phyloP scores from a whole-genome alignment of 2,329 filamentous ascomycete species.

The Thelonectria blattea region DNA sequence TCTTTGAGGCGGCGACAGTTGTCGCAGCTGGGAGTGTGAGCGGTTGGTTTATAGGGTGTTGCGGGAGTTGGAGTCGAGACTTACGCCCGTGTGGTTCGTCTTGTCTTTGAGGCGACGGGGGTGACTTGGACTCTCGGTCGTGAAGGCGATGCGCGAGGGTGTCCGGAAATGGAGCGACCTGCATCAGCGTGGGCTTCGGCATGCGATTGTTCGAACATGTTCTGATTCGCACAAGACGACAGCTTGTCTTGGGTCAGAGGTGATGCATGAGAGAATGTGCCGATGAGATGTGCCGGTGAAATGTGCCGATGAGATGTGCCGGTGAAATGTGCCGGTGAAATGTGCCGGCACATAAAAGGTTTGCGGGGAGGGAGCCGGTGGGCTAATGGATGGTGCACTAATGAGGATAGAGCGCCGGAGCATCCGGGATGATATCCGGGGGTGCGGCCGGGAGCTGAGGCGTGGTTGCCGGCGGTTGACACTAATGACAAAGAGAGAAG shows the following conservation, averaged over 20 bases:
- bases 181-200: background rate
- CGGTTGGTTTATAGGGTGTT: no score
- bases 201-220: background rate
- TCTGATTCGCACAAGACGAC: background rate
- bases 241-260: background rate
- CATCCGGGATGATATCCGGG: no score
- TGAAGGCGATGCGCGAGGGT: background rate
- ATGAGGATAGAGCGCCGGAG: no score
- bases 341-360: background rate
- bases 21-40: constrained; percentile 24
- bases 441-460: background rate
- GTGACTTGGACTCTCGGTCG: background rate
- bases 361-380: no score
- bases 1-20: constrained; percentile 31
- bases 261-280: background rate
- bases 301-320: background rate
- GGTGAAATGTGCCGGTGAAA: background rate
- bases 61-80: background rate
- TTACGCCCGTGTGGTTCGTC: constrained; percentile 9
- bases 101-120: background rate
- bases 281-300: background rate
- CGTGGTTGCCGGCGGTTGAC: background rate
- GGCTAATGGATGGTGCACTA: background rate
- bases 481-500: background rate
- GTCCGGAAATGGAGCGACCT: background rate